phyloP scores from a whole-genome alignment of 306 rosid genomes.

The Hippophae rhamnoides region DNA sequence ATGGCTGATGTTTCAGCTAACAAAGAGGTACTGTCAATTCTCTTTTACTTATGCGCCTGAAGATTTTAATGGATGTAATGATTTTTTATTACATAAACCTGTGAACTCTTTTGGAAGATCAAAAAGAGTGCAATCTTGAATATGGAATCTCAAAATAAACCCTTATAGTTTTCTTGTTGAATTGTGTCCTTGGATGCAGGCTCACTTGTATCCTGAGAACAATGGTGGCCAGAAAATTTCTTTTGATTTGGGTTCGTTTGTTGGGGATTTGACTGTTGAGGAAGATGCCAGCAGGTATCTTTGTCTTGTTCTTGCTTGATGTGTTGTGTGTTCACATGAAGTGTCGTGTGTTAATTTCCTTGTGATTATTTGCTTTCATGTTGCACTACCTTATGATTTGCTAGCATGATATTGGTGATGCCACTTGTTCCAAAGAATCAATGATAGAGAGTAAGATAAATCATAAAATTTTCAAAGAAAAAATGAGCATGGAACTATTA shows the following conservation, averaged over 20 bases:
- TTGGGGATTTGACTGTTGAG: slow-evolving; percentile 67
- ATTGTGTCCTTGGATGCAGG: slow-evolving; percentile 22
- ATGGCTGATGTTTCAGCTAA: slow-evolving; percentile 34
- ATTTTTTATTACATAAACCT: no score
- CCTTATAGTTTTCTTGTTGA: not conserved
- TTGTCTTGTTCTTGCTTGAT: not conserved
- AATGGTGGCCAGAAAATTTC: slow-evolving; percentile 30
- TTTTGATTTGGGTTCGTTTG: slow-evolving; percentile 75
- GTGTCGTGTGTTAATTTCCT: not conserved
- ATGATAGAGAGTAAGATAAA: not conserved
- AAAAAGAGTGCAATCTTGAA: not conserved
- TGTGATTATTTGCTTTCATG: not conserved
- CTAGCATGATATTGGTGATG: not conserved
- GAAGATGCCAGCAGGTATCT: slow-evolving; percentile 65
- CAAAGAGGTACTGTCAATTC: slow-evolving; percentile 7
- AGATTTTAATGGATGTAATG: not conserved
- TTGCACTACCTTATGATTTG: not conserved
- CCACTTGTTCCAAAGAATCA: not conserved
- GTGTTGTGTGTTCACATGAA: not conserved
- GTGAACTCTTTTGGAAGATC: not conserved
- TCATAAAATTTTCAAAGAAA: not conserved
- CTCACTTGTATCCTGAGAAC: slow-evolving; percentile 27
- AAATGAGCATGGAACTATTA: not conserved
- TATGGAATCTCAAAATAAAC: not conserved
- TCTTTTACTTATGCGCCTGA: not conserved